Evolutionary conservation across 1,139 yeast genomes (phyloP).

Genomic region (Saccharomycopsis crataegensis): DNA sequence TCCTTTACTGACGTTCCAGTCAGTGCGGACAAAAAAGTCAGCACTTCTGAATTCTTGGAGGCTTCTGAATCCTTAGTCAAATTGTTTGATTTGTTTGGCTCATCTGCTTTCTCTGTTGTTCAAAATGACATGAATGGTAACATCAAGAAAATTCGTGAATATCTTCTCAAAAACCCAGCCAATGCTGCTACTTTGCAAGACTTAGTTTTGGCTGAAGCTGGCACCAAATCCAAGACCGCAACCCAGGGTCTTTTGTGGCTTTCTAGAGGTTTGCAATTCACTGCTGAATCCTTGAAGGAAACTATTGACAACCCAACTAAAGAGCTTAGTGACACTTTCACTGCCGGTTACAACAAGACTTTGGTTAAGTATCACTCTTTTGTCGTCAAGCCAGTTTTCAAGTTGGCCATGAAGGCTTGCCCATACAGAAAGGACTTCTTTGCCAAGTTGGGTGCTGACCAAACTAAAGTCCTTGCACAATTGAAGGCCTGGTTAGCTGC

Average conservation of each 20-base stretch:
- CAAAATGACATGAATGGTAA: constrained; percentile 88
- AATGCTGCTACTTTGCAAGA: constrained; percentile 65
- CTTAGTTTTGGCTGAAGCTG: constrained; percentile 60
- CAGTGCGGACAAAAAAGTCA: constrained; percentile 48
- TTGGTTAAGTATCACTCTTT: constrained; percentile 76
- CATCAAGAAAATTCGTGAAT: constrained; percentile 64
- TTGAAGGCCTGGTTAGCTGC: constrained; percentile 69
- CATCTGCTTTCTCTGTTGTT: constrained; percentile 78
- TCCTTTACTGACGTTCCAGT: constrained; percentile 73
- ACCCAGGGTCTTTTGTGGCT: constrained; percentile 92
- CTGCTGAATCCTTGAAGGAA: constrained; percentile 82
- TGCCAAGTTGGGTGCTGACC: constrained; percentile 56
- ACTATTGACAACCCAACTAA: constrained; percentile 52
- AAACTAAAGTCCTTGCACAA: constrained; percentile 57
- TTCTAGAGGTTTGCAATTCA: constrained; percentile 77
- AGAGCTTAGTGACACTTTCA: constrained; percentile 73
- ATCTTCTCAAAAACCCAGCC: constrained; percentile 59
- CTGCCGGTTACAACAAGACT: constrained; percentile 75
- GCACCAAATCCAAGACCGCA: constrained; percentile 64
- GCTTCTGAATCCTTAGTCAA: constrained; percentile 82
- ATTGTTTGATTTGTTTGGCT: constrained; percentile 76
- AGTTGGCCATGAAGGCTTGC: constrained; percentile 92
- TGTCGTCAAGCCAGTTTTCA: constrained; percentile 78
- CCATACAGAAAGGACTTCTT: constrained; percentile 88
- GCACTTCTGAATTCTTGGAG: constrained; percentile 69